Conservation (phyloP, 768 basidiomycete genomes). For the Dentipellis fragilis region DNA sequence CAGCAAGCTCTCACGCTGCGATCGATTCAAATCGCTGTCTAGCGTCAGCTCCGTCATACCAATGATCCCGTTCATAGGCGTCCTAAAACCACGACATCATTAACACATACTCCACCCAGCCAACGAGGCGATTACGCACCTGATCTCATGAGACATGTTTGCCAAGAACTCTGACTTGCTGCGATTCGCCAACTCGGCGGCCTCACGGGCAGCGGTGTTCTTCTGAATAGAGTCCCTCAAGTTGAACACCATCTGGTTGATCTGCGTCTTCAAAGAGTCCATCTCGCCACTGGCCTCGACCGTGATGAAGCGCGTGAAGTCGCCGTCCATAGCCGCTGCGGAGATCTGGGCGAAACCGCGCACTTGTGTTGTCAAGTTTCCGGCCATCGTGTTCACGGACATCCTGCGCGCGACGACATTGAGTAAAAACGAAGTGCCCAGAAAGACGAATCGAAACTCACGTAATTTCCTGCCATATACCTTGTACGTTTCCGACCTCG, state of each 20-base stretch:
- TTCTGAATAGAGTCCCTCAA: constrained; percentile 95
- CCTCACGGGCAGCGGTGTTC: constrained; percentile 95
- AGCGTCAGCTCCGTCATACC: constrained; percentile 99
- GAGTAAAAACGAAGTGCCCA: neutral
- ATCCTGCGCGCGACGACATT: constrained; percentile 35
- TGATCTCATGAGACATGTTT: constrained; percentile 96
- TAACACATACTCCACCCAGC: neutral
- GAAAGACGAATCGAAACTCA: constrained; percentile 28
- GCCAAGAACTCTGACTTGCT: constrained; percentile 97
- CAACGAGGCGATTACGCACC: constrained; percentile 40
- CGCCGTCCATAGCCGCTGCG: constrained; percentile 96
- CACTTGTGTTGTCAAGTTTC: constrained; percentile 94
- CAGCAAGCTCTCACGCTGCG: constrained; percentile 90
- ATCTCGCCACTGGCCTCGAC: constrained; percentile 98
- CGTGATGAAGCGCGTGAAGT: constrained; percentile 98
- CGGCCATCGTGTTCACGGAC: constrained; percentile 97
- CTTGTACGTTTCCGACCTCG: constrained; percentile 92
- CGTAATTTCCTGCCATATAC: constrained; percentile 99
- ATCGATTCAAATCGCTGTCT: constrained; percentile 89
- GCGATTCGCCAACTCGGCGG: constrained; percentile 95
- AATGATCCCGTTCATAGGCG: constrained; percentile 99
- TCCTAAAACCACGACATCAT: constrained; percentile 37
- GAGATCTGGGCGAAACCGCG: constrained; percentile 98
- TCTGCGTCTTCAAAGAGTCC: constrained; percentile 98
- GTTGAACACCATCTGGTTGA: constrained; percentile 98